Conservation (phyloP, 208 protist genomes). For the Herpetomonas muscarum region DNA sequence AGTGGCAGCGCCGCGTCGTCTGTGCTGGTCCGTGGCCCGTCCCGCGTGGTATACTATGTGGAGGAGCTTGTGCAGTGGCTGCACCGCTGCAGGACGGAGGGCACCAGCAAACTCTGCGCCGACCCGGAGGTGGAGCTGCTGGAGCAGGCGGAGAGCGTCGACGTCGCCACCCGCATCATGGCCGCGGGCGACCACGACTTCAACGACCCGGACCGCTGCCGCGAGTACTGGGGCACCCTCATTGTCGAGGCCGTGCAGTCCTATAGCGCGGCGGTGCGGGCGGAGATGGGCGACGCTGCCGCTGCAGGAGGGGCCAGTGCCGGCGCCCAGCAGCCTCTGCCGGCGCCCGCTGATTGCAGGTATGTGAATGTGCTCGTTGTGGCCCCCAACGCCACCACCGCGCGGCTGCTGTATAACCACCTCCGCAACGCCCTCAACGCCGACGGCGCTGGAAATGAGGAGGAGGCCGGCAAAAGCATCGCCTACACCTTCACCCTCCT, state of each 20-base stretch:
- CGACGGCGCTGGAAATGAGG: not conserved
- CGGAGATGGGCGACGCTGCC: conserved; percentile 1
- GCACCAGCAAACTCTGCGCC: conserved; percentile 39
- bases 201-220: conserved; percentile 35
- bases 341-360: too few species aligned
- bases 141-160: conserved; percentile 68
- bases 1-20: too few species aligned
- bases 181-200: conserved; percentile 64
- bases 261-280: conserved; percentile 56
- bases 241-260: conserved; percentile 43
- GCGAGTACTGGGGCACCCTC: conserved; percentile 55
- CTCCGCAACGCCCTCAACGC: conserved; percentile 10
- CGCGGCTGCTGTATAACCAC: conserved; percentile 13
- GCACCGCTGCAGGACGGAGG: conserved; percentile 62
- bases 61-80: conserved; percentile 87
- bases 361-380: conserved; percentile 20
- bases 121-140: conserved; percentile 50
- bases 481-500: conserved; percentile 19
- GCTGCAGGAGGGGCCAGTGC: not conserved
- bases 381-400: conserved; percentile 21
- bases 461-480: not conserved
- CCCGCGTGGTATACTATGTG: conserved; percentile 47
- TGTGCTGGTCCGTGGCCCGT: too few species aligned
- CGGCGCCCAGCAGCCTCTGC: too few species aligned
- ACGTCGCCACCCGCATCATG: conserved; percentile 69